phyloP scores from a whole-genome alignment of 768 basidiomycete species.

The Strobilomyces dryophilus region DNA sequence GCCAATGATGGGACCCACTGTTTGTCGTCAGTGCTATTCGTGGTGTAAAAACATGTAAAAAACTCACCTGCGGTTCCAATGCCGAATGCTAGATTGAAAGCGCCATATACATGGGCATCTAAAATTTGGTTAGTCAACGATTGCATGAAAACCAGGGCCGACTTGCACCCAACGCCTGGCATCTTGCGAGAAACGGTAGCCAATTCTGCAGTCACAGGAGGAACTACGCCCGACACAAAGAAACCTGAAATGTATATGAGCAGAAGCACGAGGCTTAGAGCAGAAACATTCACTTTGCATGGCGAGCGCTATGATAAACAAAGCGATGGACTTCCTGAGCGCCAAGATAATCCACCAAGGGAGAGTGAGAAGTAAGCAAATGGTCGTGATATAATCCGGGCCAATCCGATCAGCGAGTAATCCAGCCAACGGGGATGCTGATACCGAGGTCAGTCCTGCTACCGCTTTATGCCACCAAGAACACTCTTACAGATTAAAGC shows the following conservation, averaged over 20 bases:
- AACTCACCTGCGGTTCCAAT: conserved; percentile 56
- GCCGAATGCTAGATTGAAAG: conserved; percentile 69
- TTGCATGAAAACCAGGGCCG: background rate
- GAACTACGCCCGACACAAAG: conserved; percentile 53
- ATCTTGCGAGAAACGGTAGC: conserved; percentile 54
- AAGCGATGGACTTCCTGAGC: conserved; percentile 47
- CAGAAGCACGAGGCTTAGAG: background rate
- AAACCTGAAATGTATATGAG: conserved; percentile 40
- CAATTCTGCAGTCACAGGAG: conserved; percentile 64
- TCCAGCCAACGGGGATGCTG: conserved; percentile 60
- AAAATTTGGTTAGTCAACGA: background rate
- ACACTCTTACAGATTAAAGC: conserved; percentile 54
- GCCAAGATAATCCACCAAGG: conserved; percentile 64
- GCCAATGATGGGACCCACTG: conserved; percentile 69
- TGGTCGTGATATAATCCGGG: conserved; percentile 48
- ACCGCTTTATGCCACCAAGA: background rate
- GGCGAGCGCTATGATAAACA: conserved; percentile 38
- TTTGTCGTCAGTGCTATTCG: conserved; percentile 1
- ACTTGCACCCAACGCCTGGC: conserved; percentile 66
- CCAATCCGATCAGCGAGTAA: conserved; percentile 54
- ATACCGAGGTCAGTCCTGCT: background rate
- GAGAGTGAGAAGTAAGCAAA: conserved; percentile 46
- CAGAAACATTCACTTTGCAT: conserved; percentile 45
- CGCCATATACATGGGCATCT: conserved; percentile 76
- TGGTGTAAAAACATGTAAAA: background rate